Conservation (phyloP, 2,329 filamentous ascomycete species). For the Aureobasidium sp. region DNA sequence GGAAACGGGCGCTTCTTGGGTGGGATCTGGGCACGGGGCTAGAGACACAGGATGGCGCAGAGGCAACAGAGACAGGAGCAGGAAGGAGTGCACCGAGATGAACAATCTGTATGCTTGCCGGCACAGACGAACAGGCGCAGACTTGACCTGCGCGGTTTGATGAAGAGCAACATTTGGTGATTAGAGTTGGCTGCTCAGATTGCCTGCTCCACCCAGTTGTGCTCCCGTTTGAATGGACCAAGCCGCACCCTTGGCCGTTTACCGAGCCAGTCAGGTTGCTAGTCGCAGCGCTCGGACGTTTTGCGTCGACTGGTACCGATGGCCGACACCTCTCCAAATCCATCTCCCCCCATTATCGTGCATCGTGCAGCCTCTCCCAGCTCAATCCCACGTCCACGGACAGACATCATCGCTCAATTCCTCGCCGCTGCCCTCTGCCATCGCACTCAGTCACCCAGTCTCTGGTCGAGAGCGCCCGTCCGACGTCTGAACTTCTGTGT, state of each 20-base stretch:
- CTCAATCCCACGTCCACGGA: not conserved
- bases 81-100: not conserved
- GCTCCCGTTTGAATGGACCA: not conserved
- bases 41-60: not conserved
- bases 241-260: constrained; percentile 3
- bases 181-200: constrained; percentile 6
- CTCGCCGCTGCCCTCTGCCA: not conserved
- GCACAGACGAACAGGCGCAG: not conserved
- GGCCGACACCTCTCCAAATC: constrained; percentile 3
- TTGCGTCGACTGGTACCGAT: not conserved
- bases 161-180: constrained; percentile 11
- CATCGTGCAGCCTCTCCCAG: constrained; percentile 4
- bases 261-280: constrained; percentile 5
- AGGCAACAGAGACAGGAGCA: not conserved
- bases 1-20: not conserved
- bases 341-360: constrained; percentile 9
- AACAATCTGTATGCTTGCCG: not conserved
- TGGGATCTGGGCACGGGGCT: not conserved
- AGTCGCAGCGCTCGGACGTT: not conserved
- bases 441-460: too few species aligned
- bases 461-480: not conserved
- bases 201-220: not conserved
- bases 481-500: not conserved
- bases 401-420: constrained; percentile 1
- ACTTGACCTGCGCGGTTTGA: not conserved